Base-by-base conservation (phyloP, 1,284 basidiomycete species). In the Apiotrichum akiyoshidainum region DNA sequence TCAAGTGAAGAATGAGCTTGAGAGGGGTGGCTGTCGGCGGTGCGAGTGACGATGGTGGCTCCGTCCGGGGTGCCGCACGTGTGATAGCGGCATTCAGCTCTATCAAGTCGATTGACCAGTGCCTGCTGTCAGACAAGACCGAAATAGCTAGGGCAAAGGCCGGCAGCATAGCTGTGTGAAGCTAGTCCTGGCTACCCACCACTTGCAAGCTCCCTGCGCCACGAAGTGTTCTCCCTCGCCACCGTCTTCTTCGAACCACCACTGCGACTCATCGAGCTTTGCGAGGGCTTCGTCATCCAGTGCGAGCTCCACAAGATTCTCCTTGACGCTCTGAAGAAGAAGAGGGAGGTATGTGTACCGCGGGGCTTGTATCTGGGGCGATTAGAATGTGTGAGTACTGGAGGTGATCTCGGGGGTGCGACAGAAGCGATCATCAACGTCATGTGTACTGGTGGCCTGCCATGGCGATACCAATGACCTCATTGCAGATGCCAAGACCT, bases 21-120 rank as follows among this genome's bases (percentile, higher is more conserved):
- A 94, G 82, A 2, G 90, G 90, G 5, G 51, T 49, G 8, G 59
- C 52, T 19, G 64, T 54, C 45, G 57, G 37, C 5, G 52, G 31
- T 2, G 60, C 57, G 70, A 46, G 40, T 52, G n/a, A 44, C 39
- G 48, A 14, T 56, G 34, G 50, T 57, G 54, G 21, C 61, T 47
- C 51, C 9, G 11, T 34, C 5, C 48, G 53, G 51, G 68, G 47
- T 10, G 52, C 62, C 4, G 66, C 61, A 22, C 57, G 60, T 26
- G 72, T 61, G 51, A 77, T 73, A 44, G 65, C 52, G 0, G 72
- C 71, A 70, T 87, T 88, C 74, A 96, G 89, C 71, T 93, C 92
- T 64, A 96, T 85, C 46, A 96, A 82, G 41, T 94, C 93, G 62
- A 97, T 85, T 40, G 93, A 86, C 93, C 93, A 96, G 78, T 97